Percentiles rank a stretch among this genome's conserved stretches.
Evolutionary conservation across 768 basidiomycete genomes (phyloP).

Genomic region (Pulveroboletus sp.): DNA sequence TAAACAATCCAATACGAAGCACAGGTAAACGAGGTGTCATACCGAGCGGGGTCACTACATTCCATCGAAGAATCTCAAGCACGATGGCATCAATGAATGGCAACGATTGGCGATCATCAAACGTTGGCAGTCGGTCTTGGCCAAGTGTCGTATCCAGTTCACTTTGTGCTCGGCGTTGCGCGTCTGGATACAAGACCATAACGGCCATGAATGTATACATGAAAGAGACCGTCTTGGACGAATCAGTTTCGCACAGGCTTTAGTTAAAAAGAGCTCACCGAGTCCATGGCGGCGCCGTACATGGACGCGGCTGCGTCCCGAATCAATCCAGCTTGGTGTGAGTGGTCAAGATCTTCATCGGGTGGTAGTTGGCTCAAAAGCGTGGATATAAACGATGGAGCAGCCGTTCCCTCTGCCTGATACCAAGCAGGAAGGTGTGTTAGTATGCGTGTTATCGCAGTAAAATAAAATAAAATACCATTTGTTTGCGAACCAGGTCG

Average conservation of each 20-base stretch:
- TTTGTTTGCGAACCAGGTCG: slow-evolving; percentile 5
- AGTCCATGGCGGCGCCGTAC: background rate
- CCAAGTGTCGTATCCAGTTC: background rate
- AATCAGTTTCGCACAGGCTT: background rate
- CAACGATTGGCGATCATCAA: background rate
- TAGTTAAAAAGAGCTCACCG: background rate
- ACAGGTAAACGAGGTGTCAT: background rate
- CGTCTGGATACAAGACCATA: background rate
- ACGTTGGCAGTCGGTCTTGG: background rate
- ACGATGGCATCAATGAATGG: background rate
- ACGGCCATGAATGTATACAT: background rate
- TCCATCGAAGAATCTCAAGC: background rate
- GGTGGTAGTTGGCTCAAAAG: background rate
- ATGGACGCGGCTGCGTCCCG: background rate
- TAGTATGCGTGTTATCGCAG: background rate
- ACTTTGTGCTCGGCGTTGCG: background rate
- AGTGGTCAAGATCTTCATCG: background rate
- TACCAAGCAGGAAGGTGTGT: background rate
- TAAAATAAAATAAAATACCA: background rate
- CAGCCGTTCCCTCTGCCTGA: background rate
- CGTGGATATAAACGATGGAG: background rate
- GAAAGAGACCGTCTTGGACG: background rate
- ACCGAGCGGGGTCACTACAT: background rate
- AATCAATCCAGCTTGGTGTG: background rate
- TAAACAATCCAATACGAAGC: background rate